Percentiles rank a stretch among this genome's conserved stretches.
These are phyloP conservation scores for Ceratocystis variospora DNA, from an alignment of 2,329 filamentous ascomycete genomes.

Conservation along the genomic window DNA sequence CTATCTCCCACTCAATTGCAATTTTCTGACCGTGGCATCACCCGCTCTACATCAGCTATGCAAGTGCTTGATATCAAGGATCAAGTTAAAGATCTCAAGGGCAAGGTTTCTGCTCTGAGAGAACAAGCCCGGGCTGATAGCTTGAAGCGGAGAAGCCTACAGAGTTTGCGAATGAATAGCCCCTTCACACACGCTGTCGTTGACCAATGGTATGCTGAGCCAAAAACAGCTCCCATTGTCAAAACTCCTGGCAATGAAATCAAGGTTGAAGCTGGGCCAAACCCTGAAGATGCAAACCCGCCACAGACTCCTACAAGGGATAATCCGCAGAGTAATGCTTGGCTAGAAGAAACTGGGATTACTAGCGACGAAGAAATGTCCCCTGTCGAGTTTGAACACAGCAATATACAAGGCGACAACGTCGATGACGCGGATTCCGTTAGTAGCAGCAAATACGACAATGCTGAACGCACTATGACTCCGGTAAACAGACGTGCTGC, in stretches of 20 bases:
- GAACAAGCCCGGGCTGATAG: constrained; percentile 68
- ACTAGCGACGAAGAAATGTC: constrained; percentile 17
- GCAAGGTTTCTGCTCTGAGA: constrained; percentile 67
- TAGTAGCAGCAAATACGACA: constrained; percentile 23
- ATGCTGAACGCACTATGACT: constrained; percentile 17
- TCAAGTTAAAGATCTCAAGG: constrained; percentile 74
- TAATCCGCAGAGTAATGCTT: background rate
- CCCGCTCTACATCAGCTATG: constrained; percentile 56
- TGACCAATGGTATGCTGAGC: constrained; percentile 39
- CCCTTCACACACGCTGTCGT: constrained; percentile 59
- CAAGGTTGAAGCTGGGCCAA: background rate
- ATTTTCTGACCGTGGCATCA: constrained; percentile 36
- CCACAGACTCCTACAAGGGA: constrained; percentile 4
- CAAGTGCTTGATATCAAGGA: constrained; percentile 63
- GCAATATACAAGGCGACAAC: background rate
- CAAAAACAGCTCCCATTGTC: constrained; percentile 20
- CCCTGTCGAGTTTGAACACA: constrained; percentile 13
- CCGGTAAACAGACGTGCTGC: constrained; percentile 1
- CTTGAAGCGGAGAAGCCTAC: constrained; percentile 60
- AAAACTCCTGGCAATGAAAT: constrained; percentile 20
- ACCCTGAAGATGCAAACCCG: background rate
- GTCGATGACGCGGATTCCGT: constrained; percentile 24
- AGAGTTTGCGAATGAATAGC: constrained; percentile 60
- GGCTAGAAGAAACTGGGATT: constrained; percentile 7
- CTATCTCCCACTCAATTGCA: constrained; percentile 35